Percentiles rank a stretch among this genome's conserved stretches.
phyloP scores from a whole-genome alignment of 202 grass and related monocot species.

The Carex sylvatica region DNA sequence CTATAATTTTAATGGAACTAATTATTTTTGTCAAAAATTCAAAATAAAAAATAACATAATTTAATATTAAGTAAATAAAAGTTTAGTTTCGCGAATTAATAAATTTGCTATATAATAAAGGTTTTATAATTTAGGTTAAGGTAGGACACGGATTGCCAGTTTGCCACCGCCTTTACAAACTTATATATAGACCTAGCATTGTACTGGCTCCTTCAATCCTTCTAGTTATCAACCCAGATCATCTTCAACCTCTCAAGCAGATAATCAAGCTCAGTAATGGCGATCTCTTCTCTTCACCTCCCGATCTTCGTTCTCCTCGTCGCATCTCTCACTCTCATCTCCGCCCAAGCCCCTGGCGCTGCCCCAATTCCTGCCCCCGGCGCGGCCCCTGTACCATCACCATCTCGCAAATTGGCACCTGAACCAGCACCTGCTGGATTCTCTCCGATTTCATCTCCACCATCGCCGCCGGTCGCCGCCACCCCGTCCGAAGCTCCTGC shows the following conservation, averaged over 20 bases:
- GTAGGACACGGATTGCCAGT: neutral
- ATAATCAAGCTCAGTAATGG: neutral
- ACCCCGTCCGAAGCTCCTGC: conserved; percentile 13
- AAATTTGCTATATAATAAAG: too few species aligned
- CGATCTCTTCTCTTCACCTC: conserved; percentile 2
- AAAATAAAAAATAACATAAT: too few species aligned
- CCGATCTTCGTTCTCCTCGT: conserved; percentile 14
- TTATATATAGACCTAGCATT: neutral
- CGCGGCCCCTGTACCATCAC: neutral
- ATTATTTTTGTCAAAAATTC: too few species aligned
- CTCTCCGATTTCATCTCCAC: conserved; percentile 9
- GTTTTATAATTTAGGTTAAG: neutral
- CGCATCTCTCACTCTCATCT: conserved; percentile 12
- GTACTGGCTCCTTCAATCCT: neutral
- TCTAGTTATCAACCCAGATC: neutral
- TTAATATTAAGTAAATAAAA: too few species aligned
- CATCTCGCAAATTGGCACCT: conserved; percentile 3
- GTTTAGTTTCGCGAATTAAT: too few species aligned
- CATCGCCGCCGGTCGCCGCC: neutral
- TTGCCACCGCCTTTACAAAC: conserved; percentile 1
- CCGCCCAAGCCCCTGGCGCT: neutral
- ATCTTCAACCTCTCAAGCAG: neutral
- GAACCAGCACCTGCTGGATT: neutral
- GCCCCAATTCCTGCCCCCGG: neutral
- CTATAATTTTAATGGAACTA: too few species aligned